Percentiles rank a stretch among this genome's conserved stretches.
Conservation (phyloP, 371 early-diverging fungal genomes). For the Zychaea mexicana region DNA sequence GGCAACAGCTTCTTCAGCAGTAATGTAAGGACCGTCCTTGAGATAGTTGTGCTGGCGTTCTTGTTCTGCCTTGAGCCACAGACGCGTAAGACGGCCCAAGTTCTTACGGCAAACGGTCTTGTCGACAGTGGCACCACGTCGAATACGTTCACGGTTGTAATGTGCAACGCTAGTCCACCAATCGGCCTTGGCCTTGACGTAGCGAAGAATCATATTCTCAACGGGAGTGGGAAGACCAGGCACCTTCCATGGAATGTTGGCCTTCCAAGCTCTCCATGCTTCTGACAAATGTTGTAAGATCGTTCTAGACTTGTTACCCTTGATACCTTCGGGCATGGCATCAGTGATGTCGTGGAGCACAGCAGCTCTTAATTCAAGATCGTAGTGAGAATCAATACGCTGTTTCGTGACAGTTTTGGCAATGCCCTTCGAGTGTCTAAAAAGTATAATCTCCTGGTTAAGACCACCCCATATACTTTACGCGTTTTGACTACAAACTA, state of each 20-base stretch:
- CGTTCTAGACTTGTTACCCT: slow-evolving; percentile 93
- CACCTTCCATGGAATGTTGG: slow-evolving; percentile 99
- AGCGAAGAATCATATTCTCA: slow-evolving; percentile 98
- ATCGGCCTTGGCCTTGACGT: slow-evolving; percentile 98
- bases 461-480: no score
- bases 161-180: slow-evolving; percentile 99
- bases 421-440: slow-evolving; percentile 94
- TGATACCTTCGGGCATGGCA: slow-evolving; percentile 98
- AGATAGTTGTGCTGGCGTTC: slow-evolving; percentile 98
- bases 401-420: slow-evolving; percentile 99
- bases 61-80: slow-evolving; percentile 99
- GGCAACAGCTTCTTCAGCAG: slow-evolving; percentile 97
- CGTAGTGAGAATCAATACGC: slow-evolving; percentile 97
- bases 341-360: slow-evolving; percentile 98
- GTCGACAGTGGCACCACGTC: slow-evolving; percentile 98
- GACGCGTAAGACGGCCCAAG: slow-evolving; percentile 96
- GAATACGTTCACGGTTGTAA: slow-evolving; percentile 98
- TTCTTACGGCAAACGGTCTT: slow-evolving; percentile 98
- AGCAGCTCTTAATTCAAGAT: slow-evolving; percentile 95
- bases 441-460: not conserved
- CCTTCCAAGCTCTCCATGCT: slow-evolving; percentile 99
- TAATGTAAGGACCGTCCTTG: slow-evolving; percentile 97
- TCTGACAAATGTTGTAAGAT: slow-evolving; percentile 97
- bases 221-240: slow-evolving; percentile 97
- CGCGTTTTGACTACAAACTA: slow-evolving; percentile 6